Base-by-base conservation (phyloP, 805 yeast species). In the Monosporozyma aquatica region DNA sequence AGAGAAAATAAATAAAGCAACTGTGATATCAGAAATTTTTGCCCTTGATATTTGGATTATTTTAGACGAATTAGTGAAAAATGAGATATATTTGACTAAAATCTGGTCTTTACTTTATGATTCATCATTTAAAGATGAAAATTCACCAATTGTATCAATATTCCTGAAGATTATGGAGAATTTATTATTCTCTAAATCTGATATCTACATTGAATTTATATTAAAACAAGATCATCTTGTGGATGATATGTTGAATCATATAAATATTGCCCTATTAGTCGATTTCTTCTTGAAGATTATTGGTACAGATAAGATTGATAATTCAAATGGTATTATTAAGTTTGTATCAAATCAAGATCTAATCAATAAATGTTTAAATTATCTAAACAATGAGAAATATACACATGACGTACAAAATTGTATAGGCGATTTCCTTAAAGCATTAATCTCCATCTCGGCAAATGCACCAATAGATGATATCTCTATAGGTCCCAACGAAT, bases 1-100 rank as follows among this genome's bases (percentile, higher is more conserved):
- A 7, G 35, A 32, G 23, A 32, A 38, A 25, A 30, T 55, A 30
- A 47, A 45, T n/a, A 55, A 48, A 45, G 58, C 58, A 5, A 54
- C 50, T 17, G 43, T 53, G 2, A 56, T 59, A 13, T 81, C 95
- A 0, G 97, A 90, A 56, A 81, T 90, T 20, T 69, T 90, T 38
- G 75, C 89, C n/a, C 80, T 87, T 7, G 95, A 89, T 58, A 86
- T 85, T 15, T 89, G 96, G 95, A 76, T 90, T 4, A 69, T 90
- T 18, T 82, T 92, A 2, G 96, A 90, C 54, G 78, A 94, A 1
- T 75, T 90, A 35, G 80, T 90, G 73, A 87, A 83, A 54, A 76
- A 80, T 44, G 67, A 75, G 2, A 62, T 64, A 5, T 71, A 82
- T 38, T 62, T 90, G 49, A 72, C 75, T 43, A 76, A 75, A 51